Base-by-base conservation (phyloP, 169 alveolate species). In the Plasmodium yoelii region DNA sequence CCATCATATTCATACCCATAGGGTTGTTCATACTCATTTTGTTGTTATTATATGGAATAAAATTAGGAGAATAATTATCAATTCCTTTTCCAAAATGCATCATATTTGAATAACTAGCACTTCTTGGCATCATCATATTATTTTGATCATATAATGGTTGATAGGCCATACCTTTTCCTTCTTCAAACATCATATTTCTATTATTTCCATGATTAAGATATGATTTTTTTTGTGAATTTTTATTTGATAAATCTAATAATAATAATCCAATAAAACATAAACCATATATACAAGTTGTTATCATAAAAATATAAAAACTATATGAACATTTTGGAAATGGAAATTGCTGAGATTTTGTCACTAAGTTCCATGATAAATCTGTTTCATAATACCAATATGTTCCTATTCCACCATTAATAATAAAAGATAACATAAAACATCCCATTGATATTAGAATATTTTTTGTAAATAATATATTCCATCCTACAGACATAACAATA, bases 371-470 rank as follows among this genome's bases (percentile, higher is more conserved):
- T 3, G 88, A 77, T 10, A 77, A 24, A 56, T 77, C 88, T 5
- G 88, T 77, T 44, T 77, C 88, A 56, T 77, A 77, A 77, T 77
- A 77, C 88, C 88, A 77, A 44, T 77, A 77, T 5, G 77, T 64
- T 8, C 88, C 88, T 15, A 77, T 24, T 1, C 88, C 88, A 10
- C 73, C 88, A 68, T 77, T 77, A 5, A 77, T 77, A 10, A 77
- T 53, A 77, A 77, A 77, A 15, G 88, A 47, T 13, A 77, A 15
- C 71, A 77, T 63, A 53, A 77, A 77, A 8, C 65, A 77, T 5
- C 70, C 88, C 88, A 77, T 77, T 12, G 71, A 77, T 63, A 77
- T 63, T 18, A 77, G 46, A 49, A 77, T 77, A 39, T 68, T 77
- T 44, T 77, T 77, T 15, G 74, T 46, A 51, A 77, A 77, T 13